A percentile compares a stretch with the other conserved stretches of the same genome.
phyloP scores from a whole-genome alignment of 345 rosid species.

The Lagerstroemia speciosa region DNA sequence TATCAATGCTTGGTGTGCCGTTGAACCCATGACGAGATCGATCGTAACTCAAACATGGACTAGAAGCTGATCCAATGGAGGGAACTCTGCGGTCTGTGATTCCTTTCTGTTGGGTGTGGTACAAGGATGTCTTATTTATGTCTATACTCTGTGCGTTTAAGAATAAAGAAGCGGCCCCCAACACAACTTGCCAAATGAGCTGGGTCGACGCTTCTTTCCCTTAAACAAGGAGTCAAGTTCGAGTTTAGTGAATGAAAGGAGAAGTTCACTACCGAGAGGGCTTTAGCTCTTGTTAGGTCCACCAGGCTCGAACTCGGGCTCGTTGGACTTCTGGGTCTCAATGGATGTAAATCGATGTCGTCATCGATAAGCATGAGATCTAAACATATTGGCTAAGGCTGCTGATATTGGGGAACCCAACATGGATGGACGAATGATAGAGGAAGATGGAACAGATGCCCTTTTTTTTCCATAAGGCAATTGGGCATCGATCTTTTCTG shows the following conservation, averaged over 20 bases:
- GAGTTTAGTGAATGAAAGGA: too few species aligned
- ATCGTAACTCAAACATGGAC: neutral
- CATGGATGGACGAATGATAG: slow-evolving; percentile 44
- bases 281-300: too few species aligned
- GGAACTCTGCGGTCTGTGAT: neutral
- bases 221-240: too few species aligned
- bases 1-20: slow-evolving; percentile 32
- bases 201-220: too few species aligned
- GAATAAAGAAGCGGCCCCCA: slow-evolving; percentile 28
- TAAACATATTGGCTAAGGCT: slow-evolving; percentile 51
- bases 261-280: too few species aligned
- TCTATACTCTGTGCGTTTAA: slow-evolving; percentile 34
- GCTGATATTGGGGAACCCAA: slow-evolving; percentile 56
- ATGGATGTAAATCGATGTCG: neutral
- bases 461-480: slow-evolving; percentile 64
- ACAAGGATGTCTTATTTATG: neutral
- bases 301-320: slow-evolving; percentile 47
- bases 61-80: neutral
- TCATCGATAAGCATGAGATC: slow-evolving; percentile 35
- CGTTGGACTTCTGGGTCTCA: too few species aligned
- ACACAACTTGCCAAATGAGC: too few species aligned
- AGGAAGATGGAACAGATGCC: slow-evolving; percentile 19
- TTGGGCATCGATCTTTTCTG: slow-evolving; percentile 65
- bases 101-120: neutral
- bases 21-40: slow-evolving; percentile 26